These are phyloP conservation scores for Fraxinus xanthoxyloides DNA, from an alignment of 305 asterid species.

Conservation along the genomic window DNA sequence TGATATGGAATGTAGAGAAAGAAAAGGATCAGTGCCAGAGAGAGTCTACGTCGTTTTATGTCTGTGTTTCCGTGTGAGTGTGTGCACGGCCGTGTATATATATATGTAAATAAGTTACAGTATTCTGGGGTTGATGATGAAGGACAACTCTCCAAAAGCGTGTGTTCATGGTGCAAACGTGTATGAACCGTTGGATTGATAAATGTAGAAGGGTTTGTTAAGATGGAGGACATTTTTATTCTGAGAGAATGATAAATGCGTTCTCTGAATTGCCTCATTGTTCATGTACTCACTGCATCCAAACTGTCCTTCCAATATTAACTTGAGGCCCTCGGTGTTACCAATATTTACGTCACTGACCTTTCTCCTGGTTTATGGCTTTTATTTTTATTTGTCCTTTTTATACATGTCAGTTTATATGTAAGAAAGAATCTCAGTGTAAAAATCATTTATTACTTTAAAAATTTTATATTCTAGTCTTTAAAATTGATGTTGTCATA, in stretches of 20 bases:
- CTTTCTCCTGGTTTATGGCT: background rate
- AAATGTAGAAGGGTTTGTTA: background rate
- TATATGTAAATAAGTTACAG: background rate
- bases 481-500: background rate
- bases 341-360: background rate
- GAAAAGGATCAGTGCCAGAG: background rate
- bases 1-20: background rate
- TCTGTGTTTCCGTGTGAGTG: background rate
- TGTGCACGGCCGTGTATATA: background rate
- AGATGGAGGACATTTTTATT: background rate
- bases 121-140: background rate
- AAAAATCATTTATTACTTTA: too few relatives aligned
- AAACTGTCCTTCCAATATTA: slow-evolving; percentile 6
- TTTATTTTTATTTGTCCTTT: too few relatives aligned
- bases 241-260: slow-evolving; percentile 37
- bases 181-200: background rate
- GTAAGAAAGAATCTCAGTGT: too few relatives aligned
- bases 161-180: background rate
- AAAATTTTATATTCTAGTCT: background rate
- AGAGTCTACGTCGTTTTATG: background rate
- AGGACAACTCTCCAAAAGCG: background rate
- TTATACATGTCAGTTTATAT: too few relatives aligned
- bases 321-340: background rate
- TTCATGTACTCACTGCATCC: slow-evolving; percentile 25
- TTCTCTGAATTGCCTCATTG: slow-evolving; percentile 43